A percentile compares a stretch with the other conserved stretches of the same genome.
Conservation (phyloP, 768 basidiomycete genomes). For the Lanmaoa rubissima region DNA sequence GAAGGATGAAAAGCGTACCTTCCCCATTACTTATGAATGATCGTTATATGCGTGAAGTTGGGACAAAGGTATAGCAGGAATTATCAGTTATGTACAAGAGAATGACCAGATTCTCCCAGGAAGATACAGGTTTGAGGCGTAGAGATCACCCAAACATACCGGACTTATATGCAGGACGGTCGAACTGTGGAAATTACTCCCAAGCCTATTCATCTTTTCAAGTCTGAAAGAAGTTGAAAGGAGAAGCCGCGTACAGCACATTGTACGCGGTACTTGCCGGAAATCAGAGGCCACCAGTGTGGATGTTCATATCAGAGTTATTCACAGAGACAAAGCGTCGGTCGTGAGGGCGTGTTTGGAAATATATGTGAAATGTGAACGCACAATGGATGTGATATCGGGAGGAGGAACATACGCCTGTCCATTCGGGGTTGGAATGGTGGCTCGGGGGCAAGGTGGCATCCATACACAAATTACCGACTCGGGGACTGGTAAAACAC, state of each 20-base stretch:
- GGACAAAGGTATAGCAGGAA: not conserved
- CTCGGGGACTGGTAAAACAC: not conserved
- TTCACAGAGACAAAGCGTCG: not conserved
- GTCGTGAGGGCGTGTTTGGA: not conserved
- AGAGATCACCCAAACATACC: not conserved
- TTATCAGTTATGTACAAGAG: not conserved
- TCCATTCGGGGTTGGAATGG: not conserved
- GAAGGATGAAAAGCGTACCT: not conserved
- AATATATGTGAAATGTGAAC: not conserved
- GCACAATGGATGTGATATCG: not conserved
- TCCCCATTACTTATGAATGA: not conserved
- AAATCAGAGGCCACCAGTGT: not conserved
- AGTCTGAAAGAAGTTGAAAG: not conserved
- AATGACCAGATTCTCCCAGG: constrained; percentile 9
- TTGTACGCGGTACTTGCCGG: not conserved
- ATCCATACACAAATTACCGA: not conserved
- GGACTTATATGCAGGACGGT: not conserved
- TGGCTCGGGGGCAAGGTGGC: not conserved
- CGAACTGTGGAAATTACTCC: not conserved
- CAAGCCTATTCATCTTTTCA: not conserved
- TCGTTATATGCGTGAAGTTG: not conserved
- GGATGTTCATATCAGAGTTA: not conserved
- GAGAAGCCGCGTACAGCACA: not conserved
- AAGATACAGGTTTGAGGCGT: not conserved
- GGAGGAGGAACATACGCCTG: not conserved